phyloP scores from a whole-genome alignment of 1,284 basidiomycete species.

The Ustilago xerochloae region DNA sequence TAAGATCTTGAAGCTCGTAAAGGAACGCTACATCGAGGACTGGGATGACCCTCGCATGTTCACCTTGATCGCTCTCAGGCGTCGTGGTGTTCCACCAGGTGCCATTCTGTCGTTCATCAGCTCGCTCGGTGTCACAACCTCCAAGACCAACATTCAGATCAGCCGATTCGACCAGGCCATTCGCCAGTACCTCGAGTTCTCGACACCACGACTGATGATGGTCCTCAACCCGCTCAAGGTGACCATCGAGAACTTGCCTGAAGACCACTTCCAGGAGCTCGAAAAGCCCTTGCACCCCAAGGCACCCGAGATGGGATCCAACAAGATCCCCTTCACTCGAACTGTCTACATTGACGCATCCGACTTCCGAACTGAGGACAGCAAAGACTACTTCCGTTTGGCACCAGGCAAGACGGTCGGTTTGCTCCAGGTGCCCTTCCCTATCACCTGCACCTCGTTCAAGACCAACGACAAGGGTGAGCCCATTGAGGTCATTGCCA shows the following conservation, averaged over 20 bases:
- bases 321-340: conserved; percentile 86
- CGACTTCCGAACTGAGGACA: conserved; percentile 91
- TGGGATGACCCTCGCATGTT: conserved; percentile 99
- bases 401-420: conserved; percentile 97
- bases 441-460: conserved; percentile 92
- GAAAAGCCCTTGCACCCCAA: conserved; percentile 96
- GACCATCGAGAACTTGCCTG: conserved; percentile 83
- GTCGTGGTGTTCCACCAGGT: conserved; percentile 93
- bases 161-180: conserved; percentile 89
- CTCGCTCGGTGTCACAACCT: conserved; percentile 88
- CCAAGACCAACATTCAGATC: conserved; percentile 83
- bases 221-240: conserved; percentile 91
- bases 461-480: conserved; percentile 75
- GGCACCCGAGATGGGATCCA: conserved; percentile 84
- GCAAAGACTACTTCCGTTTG: conserved; percentile 95
- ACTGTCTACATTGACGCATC: conserved; percentile 92
- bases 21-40: conserved; percentile 83
- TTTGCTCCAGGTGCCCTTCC: conserved; percentile 91
- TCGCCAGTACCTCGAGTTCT: conserved; percentile 87
- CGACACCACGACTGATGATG: conserved; percentile 90
- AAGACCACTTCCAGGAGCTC: conserved; percentile 84
- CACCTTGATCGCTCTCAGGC: conserved; percentile 92
- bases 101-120: conserved; percentile 94
- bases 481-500: conserved; percentile 82
- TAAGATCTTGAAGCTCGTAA: conserved; percentile 90